Evolutionary conservation across 768 basidiomycete species (phyloP), one percentile per base, ranked within the genome.

Genomic region (Amanita pallidorosea): DNA sequence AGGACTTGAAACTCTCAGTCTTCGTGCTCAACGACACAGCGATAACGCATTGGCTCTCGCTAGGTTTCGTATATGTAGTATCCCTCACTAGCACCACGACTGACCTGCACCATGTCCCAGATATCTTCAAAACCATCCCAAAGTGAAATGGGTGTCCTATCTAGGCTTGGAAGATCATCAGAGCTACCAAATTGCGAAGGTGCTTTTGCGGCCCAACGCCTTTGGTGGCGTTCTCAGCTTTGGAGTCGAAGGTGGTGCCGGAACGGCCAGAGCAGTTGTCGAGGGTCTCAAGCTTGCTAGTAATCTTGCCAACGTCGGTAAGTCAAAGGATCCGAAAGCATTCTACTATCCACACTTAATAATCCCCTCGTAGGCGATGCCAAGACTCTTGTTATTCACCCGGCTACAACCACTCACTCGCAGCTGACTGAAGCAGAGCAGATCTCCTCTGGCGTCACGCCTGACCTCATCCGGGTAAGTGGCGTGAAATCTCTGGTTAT

Each of bases 301-400:
- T 57, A 67, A 87, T 59, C 71, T 88, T 7, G 84, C 83, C 11
- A 88, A 88, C 58, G 81, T 87, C 22, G 83, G 81, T 70, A 42
- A 53, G 72, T 69, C 44, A 31, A 9, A 11, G n/a, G 7, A 17
- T 38, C 17, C 38, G 38, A 7, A 20, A 29, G 15, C 20, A 18
- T 7, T 6, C 15, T 36, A 18, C 17, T 31, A n/a, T 34, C 47
- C n/a, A 20, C 45, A 20, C 23, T 27, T 11, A 31, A 13, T 12
- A 31, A 27, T 0, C 45, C 49, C 20, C 15, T 17, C 34, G 20
- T 52, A 73, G 77, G 80, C 23, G 82, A 85, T 53, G 80, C 83
- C n/a, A 88, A 89, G 67, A 87, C 83, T 6, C 74, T 90, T 13
- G 82, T 86, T 36, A 85, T 89, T 52, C 83, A 86, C 58, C 86